Conservation (phyloP, 495 filamentous ascomycete species). For the Penicillium nucicola region DNA sequence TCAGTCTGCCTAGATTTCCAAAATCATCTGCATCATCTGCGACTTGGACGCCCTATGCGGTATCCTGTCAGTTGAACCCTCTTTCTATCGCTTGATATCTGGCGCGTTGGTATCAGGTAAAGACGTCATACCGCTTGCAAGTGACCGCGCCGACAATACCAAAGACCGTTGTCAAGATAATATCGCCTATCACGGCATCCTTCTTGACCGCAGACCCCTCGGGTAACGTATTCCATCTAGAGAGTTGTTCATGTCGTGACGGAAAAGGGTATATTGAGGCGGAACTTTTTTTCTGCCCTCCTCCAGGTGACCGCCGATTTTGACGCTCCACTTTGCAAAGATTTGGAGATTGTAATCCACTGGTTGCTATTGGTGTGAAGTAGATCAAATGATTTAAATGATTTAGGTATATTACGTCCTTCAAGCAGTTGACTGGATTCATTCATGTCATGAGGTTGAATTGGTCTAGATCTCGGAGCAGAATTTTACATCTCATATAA, state of each 20-base stretch:
- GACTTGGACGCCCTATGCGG: conserved; percentile 44
- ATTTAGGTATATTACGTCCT: neutral
- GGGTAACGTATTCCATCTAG: conserved; percentile 54
- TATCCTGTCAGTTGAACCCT: no score
- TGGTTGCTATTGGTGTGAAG: neutral
- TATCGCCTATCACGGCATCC: conserved; percentile 61
- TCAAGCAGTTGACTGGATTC: no score
- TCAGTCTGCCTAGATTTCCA: conserved; percentile 59
- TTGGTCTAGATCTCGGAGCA: no score
- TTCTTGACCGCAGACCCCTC: conserved; percentile 59
- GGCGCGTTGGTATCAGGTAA: neutral
- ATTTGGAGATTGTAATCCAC: neutral
- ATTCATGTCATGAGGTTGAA: no score
- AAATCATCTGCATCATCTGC: conserved; percentile 78
- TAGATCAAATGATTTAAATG: neutral
- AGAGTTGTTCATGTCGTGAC: conserved; percentile 35
- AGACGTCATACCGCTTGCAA: conserved; percentile 49
- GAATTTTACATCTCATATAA: neutral
- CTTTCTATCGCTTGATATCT: neutral
- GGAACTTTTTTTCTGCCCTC: conserved; percentile 18
- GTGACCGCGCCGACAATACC: conserved; percentile 66
- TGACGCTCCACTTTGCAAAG: conserved; percentile 4
- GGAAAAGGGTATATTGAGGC: conserved; percentile 4
- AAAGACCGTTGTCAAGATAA: conserved; percentile 62
- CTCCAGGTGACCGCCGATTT: conserved; percentile 13